Evolutionary conservation across 805 yeast species (phyloP), one percentile per base, ranked within the genome.

Genomic region (Ogataea corticis): DNA sequence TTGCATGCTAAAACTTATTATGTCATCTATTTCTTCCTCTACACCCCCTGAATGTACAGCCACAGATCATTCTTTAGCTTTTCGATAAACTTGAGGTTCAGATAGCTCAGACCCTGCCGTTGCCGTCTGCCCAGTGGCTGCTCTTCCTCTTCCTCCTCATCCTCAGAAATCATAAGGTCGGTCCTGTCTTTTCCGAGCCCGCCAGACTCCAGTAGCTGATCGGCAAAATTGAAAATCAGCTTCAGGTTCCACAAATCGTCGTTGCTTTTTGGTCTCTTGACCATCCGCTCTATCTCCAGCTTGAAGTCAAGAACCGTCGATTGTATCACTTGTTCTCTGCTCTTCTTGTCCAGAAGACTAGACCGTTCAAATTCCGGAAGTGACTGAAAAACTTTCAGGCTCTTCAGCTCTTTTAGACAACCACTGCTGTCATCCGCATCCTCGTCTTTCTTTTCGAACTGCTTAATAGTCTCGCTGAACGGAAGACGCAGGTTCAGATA

Each of bases 241-340:
- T 76, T 76, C 46, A 85, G 62, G 53, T 81, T 83, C 83, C 87
- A 79, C 42, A 85, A 62, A 44, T 83, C 87, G 38, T 82, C 83
- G n/a, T 51, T 51, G 1, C 63, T 58, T 11, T 49, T 42, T 0
- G 85, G 83, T 1, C 55, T 51, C 3, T 47, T 46, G 1, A 79
- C 79, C 55, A 76, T 62, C 2, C 58, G 58, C 21, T 63, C 63
- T 21, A 83, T 61, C 50, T 83, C 84, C 17, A 79, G 57, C 56
- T 81, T 79, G 50, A 73, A 70, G 58, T 85, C 88, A 23, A 80
- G 59, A 3, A 80, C 69, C 3, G 76, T 73, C 19, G 78, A 65
- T 16, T 69, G 71, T 28, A 60, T 38, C 6, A 49, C 35, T 54
- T 55, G 50, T 15, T 54, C 44, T 7, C 49, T 39, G 13, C 46